These are phyloP conservation scores for Ochetophila trinervis DNA, from an alignment of 306 rosid species.

Conservation along the genomic window DNA sequence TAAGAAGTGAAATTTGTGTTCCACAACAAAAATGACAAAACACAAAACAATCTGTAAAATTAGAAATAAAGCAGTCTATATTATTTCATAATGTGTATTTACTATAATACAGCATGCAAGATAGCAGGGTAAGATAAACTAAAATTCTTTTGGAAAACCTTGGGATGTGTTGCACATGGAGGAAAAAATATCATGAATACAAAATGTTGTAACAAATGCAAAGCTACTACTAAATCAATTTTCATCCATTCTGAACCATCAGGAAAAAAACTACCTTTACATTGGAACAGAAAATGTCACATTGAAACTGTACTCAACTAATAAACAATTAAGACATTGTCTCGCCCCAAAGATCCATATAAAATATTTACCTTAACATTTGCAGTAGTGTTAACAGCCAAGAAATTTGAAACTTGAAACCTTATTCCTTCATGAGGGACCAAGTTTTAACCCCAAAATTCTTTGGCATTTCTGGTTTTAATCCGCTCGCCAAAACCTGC, in stretches of 20 bases:
- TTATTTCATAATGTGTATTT: too few relatives aligned
- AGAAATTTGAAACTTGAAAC: slow-evolving; percentile 23
- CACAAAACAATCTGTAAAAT: too few relatives aligned
- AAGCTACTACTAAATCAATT: background rate
- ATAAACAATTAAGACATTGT: slow-evolving; percentile 26
- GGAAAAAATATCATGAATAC: slow-evolving; percentile 9
- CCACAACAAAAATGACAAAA: too few relatives aligned
- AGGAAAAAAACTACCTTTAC: slow-evolving; percentile 35
- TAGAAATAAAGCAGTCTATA: too few relatives aligned
- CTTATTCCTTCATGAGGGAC: slow-evolving; percentile 39
- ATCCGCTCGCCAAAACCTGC: slow-evolving; percentile 52
- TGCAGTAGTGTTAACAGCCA: slow-evolving; percentile 38
- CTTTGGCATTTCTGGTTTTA: slow-evolving; percentile 27
- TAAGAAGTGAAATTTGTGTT: too few relatives aligned
- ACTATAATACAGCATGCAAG: background rate
- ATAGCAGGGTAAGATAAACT: background rate
- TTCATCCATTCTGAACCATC: slow-evolving; percentile 25
- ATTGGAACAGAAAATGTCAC: slow-evolving; percentile 31
- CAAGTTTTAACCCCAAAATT: slow-evolving; percentile 38
- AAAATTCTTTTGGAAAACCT: background rate
- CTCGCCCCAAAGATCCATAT: slow-evolving; percentile 32
- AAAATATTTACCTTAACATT: slow-evolving; percentile 66
- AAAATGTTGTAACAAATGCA: background rate
- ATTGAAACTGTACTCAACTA: slow-evolving; percentile 30
- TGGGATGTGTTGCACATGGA: slow-evolving; percentile 15